These are phyloP conservation scores for Penicillium sp. DNA, from an alignment of 2,329 filamentous ascomycete genomes.

Conservation along the genomic window DNA sequence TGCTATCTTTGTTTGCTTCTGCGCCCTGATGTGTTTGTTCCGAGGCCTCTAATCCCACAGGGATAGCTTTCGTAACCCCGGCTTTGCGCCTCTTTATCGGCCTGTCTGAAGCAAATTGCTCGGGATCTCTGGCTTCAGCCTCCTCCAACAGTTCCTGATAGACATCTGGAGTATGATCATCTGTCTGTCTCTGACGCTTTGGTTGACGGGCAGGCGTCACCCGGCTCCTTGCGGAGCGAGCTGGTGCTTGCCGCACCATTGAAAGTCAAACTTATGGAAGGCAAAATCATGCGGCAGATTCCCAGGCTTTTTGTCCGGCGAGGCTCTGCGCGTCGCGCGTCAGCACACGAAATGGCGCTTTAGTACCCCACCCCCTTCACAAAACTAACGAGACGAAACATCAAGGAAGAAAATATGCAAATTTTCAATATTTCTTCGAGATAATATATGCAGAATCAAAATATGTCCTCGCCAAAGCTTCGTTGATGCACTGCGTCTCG, in stretches of 20 bases:
- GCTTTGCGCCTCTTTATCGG: constrained; percentile 35
- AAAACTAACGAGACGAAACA: not conserved
- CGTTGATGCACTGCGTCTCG: not conserved
- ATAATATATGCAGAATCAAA: not conserved
- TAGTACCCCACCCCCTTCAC: not conserved
- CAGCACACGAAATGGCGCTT: constrained; percentile 1
- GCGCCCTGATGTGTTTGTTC: constrained; percentile 11
- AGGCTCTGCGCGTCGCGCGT: constrained; percentile 4
- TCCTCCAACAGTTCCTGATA: constrained; percentile 39
- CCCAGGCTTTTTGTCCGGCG: not conserved
- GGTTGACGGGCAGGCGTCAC: constrained; percentile 7
- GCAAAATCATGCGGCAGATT: not conserved
- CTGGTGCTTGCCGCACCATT: constrained; percentile 19
- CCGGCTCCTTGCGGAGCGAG: constrained; percentile 13
- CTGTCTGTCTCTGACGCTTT: constrained; percentile 9
- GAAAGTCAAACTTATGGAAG: not conserved
- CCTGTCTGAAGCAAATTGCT: constrained; percentile 19
- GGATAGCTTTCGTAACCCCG: constrained; percentile 19
- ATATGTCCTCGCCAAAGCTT: not conserved
- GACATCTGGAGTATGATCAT: constrained; percentile 29
- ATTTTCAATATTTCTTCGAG: not conserved
- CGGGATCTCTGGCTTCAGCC: constrained; percentile 28
- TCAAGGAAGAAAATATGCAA: not conserved
- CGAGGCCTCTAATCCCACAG: not conserved
- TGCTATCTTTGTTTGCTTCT: constrained; percentile 7